Conservation (phyloP, 1,284 basidiomycete genomes). For the Sparassis latifolia region DNA sequence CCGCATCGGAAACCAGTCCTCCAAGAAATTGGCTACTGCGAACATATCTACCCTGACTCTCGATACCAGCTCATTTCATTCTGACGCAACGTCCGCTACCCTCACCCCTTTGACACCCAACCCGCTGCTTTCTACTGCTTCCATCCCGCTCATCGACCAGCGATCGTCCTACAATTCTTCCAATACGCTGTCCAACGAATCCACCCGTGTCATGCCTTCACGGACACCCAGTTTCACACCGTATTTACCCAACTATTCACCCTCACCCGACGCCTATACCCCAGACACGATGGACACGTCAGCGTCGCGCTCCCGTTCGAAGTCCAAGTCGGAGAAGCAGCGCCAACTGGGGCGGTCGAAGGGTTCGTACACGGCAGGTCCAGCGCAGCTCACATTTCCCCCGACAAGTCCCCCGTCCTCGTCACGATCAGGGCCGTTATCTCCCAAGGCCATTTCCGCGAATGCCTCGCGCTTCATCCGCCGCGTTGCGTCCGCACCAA, state of each 20-base stretch:
- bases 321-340: constrained; percentile 61
- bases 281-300: constrained; percentile 11
- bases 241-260: constrained; percentile 22
- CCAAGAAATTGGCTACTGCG: constrained; percentile 36
- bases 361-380: constrained; percentile 25
- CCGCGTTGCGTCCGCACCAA: constrained; percentile 93
- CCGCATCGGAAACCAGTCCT: constrained; percentile 41
- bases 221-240: constrained; percentile 19
- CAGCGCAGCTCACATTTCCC: constrained; percentile 32
- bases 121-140: constrained; percentile 43
- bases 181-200: constrained; percentile 62
- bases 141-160: constrained; percentile 40
- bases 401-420: constrained; percentile 27
- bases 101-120: constrained; percentile 37
- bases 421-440: constrained; percentile 39
- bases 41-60: constrained; percentile 28
- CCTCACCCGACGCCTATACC: constrained; percentile 9
- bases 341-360: constrained; percentile 24
- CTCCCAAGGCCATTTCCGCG: constrained; percentile 58
- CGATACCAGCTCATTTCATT: constrained; percentile 31
- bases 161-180: constrained; percentile 71
- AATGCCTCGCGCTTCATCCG: constrained; percentile 83
- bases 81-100: constrained; percentile 25
- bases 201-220: constrained; percentile 36
- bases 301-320: constrained; percentile 37